A percentile compares a stretch with the other conserved stretches of the same genome.
These are phyloP conservation scores for Nemania serpens DNA, from an alignment of 2,329 filamentous ascomycete genomes.

Conservation along the genomic window DNA sequence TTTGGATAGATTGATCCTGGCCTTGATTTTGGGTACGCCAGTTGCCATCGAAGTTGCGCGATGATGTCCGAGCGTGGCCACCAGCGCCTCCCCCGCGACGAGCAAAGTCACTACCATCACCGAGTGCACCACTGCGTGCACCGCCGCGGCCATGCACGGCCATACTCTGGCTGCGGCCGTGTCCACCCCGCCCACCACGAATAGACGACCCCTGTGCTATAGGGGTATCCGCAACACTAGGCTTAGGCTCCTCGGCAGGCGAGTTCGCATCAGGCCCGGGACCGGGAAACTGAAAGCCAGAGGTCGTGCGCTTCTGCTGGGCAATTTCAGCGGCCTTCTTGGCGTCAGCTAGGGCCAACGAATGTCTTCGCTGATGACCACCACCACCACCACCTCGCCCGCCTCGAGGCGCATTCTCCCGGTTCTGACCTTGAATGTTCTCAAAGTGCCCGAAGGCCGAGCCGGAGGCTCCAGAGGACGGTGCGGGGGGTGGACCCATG, in stretches of 20 bases:
- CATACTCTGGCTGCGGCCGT: slow-evolving; percentile 90
- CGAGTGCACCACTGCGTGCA: slow-evolving; percentile 66
- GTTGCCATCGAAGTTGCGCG: slow-evolving; percentile 96
- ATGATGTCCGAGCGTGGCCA: slow-evolving; percentile 80
- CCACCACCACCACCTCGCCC: slow-evolving; percentile 70
- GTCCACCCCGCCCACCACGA: slow-evolving; percentile 61
- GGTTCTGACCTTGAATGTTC: slow-evolving; percentile 62
- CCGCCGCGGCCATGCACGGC: slow-evolving; percentile 74
- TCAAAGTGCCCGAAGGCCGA: slow-evolving; percentile 80
- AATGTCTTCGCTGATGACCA: slow-evolving; percentile 93
- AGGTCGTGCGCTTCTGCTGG: slow-evolving; percentile 93
- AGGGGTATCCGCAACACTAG: slow-evolving; percentile 50
- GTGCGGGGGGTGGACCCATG: slow-evolving; percentile 86
- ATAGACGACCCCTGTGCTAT: slow-evolving; percentile 49
- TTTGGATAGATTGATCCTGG: slow-evolving; percentile 60
- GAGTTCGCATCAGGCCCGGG: slow-evolving; percentile 66
- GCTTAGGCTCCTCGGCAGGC: slow-evolving; percentile 61
- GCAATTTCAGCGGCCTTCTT: slow-evolving; percentile 97
- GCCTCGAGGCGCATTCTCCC: slow-evolving; percentile 73
- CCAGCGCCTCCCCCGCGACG: slow-evolving; percentile 70
- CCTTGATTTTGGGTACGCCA: slow-evolving; percentile 86
- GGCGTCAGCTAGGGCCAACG: slow-evolving; percentile 89
- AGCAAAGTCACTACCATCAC: slow-evolving; percentile 67
- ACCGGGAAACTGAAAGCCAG: slow-evolving; percentile 91
- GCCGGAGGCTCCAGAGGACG: slow-evolving; percentile 87